phyloP scores from a whole-genome alignment of 1,139 yeast species.

The Taphrina wiesneri region DNA sequence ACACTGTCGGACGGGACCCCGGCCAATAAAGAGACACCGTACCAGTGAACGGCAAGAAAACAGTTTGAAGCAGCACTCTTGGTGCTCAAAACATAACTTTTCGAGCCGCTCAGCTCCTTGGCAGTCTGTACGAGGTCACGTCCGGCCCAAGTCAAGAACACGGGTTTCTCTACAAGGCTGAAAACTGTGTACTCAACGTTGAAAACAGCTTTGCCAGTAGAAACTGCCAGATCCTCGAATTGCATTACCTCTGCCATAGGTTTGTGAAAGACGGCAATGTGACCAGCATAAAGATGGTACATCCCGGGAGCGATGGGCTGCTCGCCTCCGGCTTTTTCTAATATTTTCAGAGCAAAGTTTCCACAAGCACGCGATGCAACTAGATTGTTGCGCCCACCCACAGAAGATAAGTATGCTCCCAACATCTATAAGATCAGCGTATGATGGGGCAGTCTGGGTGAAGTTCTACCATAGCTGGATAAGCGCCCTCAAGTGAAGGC shows the following conservation, averaged over 20 bases:
- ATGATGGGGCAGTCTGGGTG: background rate
- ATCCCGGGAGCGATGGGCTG: conserved; percentile 15
- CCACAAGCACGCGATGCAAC: conserved; percentile 4
- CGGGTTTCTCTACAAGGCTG: conserved; percentile 10
- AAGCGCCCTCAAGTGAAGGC: conserved; percentile 8
- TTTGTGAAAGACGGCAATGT: conserved; percentile 15
- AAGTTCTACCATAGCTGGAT: conserved; percentile 10
- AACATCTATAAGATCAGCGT: conserved; percentile 4
- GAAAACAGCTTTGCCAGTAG: conserved; percentile 4
- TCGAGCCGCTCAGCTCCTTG: background rate
- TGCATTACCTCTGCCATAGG: conserved; percentile 11
- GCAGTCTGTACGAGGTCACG: background rate
- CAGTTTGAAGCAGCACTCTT: conserved; percentile 4
- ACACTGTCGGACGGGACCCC: background rate
- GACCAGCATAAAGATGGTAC: conserved; percentile 18
- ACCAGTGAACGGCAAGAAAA: conserved; percentile 3
- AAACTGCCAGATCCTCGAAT: conserved; percentile 2
- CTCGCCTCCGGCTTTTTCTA: background rate
- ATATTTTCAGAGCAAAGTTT: background rate
- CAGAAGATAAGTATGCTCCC: conserved; percentile 10
- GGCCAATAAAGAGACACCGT: background rate
- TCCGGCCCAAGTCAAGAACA: conserved; percentile 12
- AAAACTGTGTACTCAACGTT: conserved; percentile 11
- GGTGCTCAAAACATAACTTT: background rate
- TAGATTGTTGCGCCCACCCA: background rate